A percentile compares a stretch with the other conserved stretches of the same genome.
phyloP scores from a whole-genome alignment of 73 alveolate species.

The Paramecium pentaurelia region DNA sequence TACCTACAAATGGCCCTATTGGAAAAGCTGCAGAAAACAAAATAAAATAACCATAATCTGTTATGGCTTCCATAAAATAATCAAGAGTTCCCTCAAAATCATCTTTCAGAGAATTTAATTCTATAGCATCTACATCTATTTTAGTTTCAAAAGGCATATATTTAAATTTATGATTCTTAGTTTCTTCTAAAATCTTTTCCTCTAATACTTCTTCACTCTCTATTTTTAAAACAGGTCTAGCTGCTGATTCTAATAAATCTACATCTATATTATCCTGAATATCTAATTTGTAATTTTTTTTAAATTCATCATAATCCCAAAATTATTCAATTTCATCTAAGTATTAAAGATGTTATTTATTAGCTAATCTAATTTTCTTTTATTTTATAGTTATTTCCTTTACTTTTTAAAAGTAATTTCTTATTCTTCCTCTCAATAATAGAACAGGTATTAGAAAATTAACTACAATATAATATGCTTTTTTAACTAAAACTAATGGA shows the following conservation, averaged over 20 bases:
- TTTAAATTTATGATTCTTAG: not conserved
- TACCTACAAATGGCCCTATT: constrained; percentile 67
- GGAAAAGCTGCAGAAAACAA: constrained; percentile 83
- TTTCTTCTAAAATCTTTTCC: not conserved
- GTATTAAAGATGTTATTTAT: not conserved
- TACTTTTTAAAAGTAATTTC: not conserved
- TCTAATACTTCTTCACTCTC: not conserved
- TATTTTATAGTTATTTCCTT: not conserved
- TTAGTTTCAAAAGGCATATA: constrained; percentile 14
- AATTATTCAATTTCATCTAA: constrained; percentile 6
- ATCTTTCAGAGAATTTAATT: constrained; percentile 24
- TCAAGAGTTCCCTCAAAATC: constrained; percentile 61
- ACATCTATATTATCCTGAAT: not conserved
- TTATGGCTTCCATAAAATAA: constrained; percentile 71
- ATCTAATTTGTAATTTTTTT: not conserved
- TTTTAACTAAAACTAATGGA: not conserved
- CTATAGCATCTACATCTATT: constrained; percentile 49
- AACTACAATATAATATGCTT: not conserved
- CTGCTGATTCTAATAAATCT: not conserved
- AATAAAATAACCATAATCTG: constrained; percentile 71
- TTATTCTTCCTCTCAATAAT: not conserved
- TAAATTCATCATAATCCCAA: not conserved
- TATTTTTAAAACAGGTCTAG: not conserved
- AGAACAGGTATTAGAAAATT: not conserved
- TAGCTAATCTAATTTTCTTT: not conserved